Evolutionary conservation across 1,139 yeast species (phyloP).

Genomic region (Saccharomyces hybrid): DNA sequence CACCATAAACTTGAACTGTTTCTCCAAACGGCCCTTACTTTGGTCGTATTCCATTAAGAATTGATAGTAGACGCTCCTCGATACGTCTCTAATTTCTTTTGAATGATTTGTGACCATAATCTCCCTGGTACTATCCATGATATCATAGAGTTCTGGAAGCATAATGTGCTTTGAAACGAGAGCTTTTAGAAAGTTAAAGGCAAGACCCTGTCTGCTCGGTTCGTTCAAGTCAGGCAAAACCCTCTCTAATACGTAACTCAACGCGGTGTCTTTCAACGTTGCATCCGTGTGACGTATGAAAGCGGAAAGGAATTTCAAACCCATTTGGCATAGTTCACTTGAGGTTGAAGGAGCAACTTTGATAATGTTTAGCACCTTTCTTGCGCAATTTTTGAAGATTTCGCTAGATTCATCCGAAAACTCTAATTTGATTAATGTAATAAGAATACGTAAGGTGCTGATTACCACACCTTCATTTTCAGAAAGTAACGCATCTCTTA

Average conservation of each 20-base stretch:
- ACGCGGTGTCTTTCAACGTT: constrained; percentile 59
- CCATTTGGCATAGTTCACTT: constrained; percentile 74
- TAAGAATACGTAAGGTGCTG: constrained; percentile 58
- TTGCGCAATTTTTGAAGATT: constrained; percentile 51
- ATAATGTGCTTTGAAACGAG: constrained; percentile 64
- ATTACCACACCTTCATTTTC: constrained; percentile 71
- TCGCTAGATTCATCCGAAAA: constrained; percentile 50
- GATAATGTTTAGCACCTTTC: constrained; percentile 57
- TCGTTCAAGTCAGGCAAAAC: constrained; percentile 86
- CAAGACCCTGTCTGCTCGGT: constrained; percentile 81
- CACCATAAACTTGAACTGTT: constrained; percentile 76
- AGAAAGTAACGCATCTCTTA: constrained; percentile 52
- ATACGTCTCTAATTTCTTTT: constrained; percentile 73
- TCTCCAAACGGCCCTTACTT: constrained; percentile 77
- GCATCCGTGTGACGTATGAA: constrained; percentile 66
- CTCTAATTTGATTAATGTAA: constrained; percentile 53
- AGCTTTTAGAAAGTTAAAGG: constrained; percentile 75
- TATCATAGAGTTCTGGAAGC: constrained; percentile 85
- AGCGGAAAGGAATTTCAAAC: constrained; percentile 67
- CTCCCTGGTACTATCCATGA: constrained; percentile 72
- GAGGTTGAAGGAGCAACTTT: constrained; percentile 74
- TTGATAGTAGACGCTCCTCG: constrained; percentile 77
- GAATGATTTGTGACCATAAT: constrained; percentile 90
- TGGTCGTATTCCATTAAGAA: constrained; percentile 94
- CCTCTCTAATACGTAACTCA: constrained; percentile 68